Conservation (phyloP, 140 eudicot species). For the Stevia rebaudiana region DNA sequence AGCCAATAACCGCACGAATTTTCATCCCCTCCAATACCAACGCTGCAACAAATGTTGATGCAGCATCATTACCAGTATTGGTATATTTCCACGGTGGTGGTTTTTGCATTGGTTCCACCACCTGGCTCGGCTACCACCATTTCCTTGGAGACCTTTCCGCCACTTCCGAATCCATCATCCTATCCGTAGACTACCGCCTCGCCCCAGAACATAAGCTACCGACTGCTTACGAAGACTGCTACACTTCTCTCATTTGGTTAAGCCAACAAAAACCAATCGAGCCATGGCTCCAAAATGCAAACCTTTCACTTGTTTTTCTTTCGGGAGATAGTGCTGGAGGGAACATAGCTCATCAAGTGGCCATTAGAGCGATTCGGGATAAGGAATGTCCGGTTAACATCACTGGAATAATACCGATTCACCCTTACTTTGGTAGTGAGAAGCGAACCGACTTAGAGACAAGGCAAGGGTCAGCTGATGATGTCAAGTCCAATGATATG, state of each 20-base stretch:
- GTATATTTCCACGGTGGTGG: conserved; percentile 88
- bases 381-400: conserved; percentile 23
- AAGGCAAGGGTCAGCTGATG: conserved; percentile 28
- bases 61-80: conserved; percentile 37
- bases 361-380: conserved; percentile 30
- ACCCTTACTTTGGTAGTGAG: conserved; percentile 78
- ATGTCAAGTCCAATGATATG: conserved; percentile 66
- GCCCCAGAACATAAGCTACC: conserved; percentile 85
- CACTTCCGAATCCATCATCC: conserved; percentile 35
- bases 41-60: background rate
- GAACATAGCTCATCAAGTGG: conserved; percentile 80
- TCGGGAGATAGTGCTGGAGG: conserved; percentile 92
- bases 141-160: conserved; percentile 65
- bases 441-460: conserved; percentile 46
- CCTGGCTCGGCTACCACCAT: conserved; percentile 70
- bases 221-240: conserved; percentile 61
- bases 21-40: conserved; percentile 34
- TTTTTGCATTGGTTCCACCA: conserved; percentile 77
- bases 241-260: conserved; percentile 63
- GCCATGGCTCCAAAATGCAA: conserved; percentile 52
- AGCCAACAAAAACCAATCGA: conserved; percentile 24
- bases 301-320: conserved; percentile 62
- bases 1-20: conserved; percentile 58
- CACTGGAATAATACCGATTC: conserved; percentile 53
- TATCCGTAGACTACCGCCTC: conserved; percentile 77